These are phyloP conservation scores for Closterium sp. DNA, from an alignment of 139 green algal species.

Conservation along the genomic window DNA sequence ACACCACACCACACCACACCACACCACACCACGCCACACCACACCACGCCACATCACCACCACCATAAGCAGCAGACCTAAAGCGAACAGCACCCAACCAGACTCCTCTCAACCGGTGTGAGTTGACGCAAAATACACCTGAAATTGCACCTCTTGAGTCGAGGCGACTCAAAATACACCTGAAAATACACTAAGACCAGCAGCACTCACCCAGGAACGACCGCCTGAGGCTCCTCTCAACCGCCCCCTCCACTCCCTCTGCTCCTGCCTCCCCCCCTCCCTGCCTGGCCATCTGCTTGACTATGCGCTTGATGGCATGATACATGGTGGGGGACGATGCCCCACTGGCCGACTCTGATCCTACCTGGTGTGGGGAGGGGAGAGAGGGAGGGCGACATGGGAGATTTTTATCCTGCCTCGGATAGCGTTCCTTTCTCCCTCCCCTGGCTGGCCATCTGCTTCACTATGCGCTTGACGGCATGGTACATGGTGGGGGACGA, in stretches of 20 bases:
- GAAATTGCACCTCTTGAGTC: no score
- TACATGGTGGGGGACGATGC: conserved; percentile 83
- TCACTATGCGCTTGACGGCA: neutral
- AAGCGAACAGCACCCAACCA: no score
- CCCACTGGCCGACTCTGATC: conserved; percentile 71
- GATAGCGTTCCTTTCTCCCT: neutral
- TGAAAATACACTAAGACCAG: no score
- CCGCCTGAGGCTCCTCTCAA: conserved; percentile 53
- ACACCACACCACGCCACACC: no score
- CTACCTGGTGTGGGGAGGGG: conserved; percentile 57
- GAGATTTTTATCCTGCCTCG: no score
- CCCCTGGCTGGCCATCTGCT: neutral
- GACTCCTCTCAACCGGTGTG: no score
- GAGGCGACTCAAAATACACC: neutral
- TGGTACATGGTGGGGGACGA: neutral
- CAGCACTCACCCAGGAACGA: conserved; percentile 67
- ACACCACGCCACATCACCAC: no score
- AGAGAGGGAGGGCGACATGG: neutral
- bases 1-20: no score
- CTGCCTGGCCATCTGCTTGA: neutral
- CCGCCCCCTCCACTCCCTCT: conserved; percentile 21
- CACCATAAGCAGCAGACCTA: no score
- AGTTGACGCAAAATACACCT: neutral
- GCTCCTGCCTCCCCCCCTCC: no score
- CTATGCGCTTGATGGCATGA: conserved; percentile 70